These are phyloP conservation scores for Actinidia polygama DNA, from an alignment of 179 eudicot species.

Conservation along the genomic window DNA sequence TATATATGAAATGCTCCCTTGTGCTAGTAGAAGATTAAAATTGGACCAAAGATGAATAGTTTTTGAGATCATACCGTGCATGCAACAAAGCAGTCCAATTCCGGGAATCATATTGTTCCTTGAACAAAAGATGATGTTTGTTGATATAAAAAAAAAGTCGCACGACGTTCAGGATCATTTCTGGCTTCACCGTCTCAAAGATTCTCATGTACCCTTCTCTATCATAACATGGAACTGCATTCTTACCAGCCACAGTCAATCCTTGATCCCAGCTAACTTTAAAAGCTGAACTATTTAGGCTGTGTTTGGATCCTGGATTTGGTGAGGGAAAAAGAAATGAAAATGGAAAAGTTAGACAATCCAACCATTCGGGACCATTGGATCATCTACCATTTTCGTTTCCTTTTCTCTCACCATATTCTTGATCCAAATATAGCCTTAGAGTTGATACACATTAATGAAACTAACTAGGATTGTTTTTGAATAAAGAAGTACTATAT, in stretches of 20 bases:
- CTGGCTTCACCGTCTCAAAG: constrained; percentile 67
- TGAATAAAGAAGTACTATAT: neutral
- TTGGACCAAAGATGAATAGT: neutral
- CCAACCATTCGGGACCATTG: no score
- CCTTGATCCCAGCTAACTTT: constrained; percentile 74
- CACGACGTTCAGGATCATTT: constrained; percentile 62
- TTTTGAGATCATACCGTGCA: constrained; percentile 56
- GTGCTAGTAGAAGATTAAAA: neutral
- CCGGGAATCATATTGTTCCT: constrained; percentile 54
- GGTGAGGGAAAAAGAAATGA: neutral
- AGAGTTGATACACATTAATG: neutral
- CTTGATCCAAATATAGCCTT: neutral
- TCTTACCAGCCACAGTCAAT: constrained; percentile 60
- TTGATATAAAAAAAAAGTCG: constrained; percentile 57
- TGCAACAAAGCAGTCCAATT: constrained; percentile 53
- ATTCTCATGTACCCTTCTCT: constrained; percentile 55
- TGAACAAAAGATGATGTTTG: constrained; percentile 48
- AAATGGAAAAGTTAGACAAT: neutral
- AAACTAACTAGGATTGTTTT: neutral
- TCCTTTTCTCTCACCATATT: no score
- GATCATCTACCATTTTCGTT: no score
- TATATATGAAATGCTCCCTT: no score
- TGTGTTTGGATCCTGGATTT: no score
- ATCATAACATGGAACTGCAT: constrained; percentile 61
- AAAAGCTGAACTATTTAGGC: constrained; percentile 37